phyloP scores from a whole-genome alignment of 1,284 basidiomycete genomes.

The Apiotrichum porosum region DNA sequence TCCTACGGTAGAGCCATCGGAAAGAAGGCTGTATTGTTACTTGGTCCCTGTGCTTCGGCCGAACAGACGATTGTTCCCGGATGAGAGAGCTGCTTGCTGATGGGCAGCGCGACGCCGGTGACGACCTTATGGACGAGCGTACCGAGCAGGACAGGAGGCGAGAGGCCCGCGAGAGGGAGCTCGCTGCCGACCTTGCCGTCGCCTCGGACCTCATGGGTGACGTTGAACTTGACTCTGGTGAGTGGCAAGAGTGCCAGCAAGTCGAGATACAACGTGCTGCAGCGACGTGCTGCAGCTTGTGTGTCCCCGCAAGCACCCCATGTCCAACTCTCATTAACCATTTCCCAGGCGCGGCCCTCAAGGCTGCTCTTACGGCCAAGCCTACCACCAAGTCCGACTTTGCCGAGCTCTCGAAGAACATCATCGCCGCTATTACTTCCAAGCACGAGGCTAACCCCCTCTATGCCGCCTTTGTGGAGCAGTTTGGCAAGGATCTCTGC shows the following conservation, averaged over 20 bases:
- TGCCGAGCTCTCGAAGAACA: constrained; percentile 61
- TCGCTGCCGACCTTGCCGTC: constrained; percentile 77
- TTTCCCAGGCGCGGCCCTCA: constrained; percentile 50
- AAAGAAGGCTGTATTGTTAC: too few species aligned
- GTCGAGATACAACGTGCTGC: too few species aligned
- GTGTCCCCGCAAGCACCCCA: too few species aligned
- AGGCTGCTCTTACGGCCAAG: constrained; percentile 64
- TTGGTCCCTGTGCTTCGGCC: not conserved
- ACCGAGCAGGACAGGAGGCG: constrained; percentile 62
- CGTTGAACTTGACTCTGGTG: constrained; percentile 48
- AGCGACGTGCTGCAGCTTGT: too few species aligned
- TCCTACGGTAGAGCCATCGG: too few species aligned
- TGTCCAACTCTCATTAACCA: too few species aligned
- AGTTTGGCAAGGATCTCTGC: constrained; percentile 68
- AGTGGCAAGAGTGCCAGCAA: too few species aligned
- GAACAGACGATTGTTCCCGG: constrained; percentile 13
- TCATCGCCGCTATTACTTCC: constrained; percentile 68
- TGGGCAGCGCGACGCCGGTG: constrained; percentile 53
- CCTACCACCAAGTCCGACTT: constrained; percentile 85
- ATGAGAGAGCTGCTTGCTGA: too few species aligned
- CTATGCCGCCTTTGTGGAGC: constrained; percentile 74
- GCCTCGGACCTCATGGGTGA: constrained; percentile 72
- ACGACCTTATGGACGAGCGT: constrained; percentile 69
- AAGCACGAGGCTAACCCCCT: constrained; percentile 73
- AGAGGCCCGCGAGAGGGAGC: constrained; percentile 68